Evolutionary conservation across 495 filamentous ascomycete species (phyloP), one percentile per base, ranked within the genome.

Genomic region (Parathielavia hyrcaniae): DNA sequence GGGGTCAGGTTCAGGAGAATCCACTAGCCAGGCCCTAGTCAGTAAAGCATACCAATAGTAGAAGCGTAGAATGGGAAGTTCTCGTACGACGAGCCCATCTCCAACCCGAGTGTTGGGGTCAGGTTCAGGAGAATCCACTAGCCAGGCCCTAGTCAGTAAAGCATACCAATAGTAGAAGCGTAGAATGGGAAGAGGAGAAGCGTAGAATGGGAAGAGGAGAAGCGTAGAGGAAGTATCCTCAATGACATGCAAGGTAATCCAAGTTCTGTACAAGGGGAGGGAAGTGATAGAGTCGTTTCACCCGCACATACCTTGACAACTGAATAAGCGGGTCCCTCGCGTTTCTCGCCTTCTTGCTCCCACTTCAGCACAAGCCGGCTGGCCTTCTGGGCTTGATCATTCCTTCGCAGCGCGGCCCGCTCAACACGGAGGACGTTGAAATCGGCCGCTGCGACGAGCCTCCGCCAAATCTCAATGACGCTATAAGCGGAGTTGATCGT

Each of bases 281-380:
- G 16, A 23, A 34, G 8, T 14, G 22, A 48, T 34, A 12, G 16
- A 50, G 2, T n/a, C 22, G 30, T 19, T 50, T 50, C 20, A 35
- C 14, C 30, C 9, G 3, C 26, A 50, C 19, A 35, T 50, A 50
- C 47, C 47, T 26, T 34, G 26, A 50, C 47, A 50, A 50, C 35
- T 11, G 16, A 35, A 50, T 50, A 50, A 14, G 47, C 30, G 19
- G 47, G 47, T 50, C 47, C 47, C 47, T 50, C 19, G 19, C 47
- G 47, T 50, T 35, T 34, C 16, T 50, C 47, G 30, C 47, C 47
- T 50, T 50, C 47, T 50, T 50, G 30, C 47, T n/a, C 14, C 26
- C n/a, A 50, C 47, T 50, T 50, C 10, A 50, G 47, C 4, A 50
- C 2, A 35, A 50, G 47, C 47, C 10, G 20, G 30, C 16, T 32